These are phyloP conservation scores for Lavandula angustifolia DNA, from an alignment of 257 asterid species.

Conservation along the genomic window DNA sequence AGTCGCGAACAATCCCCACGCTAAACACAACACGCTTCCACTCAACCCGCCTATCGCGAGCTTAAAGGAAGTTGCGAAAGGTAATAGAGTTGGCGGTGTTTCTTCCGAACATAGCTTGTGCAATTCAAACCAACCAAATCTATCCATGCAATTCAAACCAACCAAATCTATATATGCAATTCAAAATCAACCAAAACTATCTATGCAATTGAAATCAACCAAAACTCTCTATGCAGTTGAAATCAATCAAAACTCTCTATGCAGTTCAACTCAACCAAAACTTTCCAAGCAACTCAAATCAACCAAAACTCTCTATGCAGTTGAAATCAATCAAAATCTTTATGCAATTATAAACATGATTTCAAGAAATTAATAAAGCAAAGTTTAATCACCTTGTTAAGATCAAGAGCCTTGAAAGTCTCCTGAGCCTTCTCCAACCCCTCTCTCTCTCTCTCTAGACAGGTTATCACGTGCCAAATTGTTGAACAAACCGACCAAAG, in stretches of 20 bases:
- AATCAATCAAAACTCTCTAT: too few relatives aligned
- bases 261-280: too few relatives aligned
- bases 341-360: not conserved
- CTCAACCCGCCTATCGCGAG: constrained; percentile 81
- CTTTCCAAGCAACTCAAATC: too few relatives aligned
- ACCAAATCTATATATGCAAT: too few relatives aligned
- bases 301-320: too few relatives aligned
- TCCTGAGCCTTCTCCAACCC: constrained; percentile 77
- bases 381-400: constrained; percentile 64
- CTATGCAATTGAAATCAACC: too few relatives aligned
- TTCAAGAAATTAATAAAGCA: not conserved
- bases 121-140: constrained; percentile 36
- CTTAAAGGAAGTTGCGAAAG: constrained; percentile 64
- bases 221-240: too few relatives aligned
- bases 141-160: too few relatives aligned
- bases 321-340: too few relatives aligned
- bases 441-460: constrained; percentile 64
- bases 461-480: constrained; percentile 60
- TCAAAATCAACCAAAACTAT: too few relatives aligned
- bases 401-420: constrained; percentile 88
- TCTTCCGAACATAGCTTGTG: constrained; percentile 86
- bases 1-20: constrained; percentile 89
- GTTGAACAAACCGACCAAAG: constrained; percentile 55
- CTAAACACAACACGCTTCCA: constrained; percentile 77
- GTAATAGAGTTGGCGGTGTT: constrained; percentile 59